Percentiles rank a stretch among this genome's conserved stretches.
These are phyloP conservation scores for Aspergillus eucalypticola DNA, from an alignment of 2,329 filamentous ascomycete genomes.

Conservation along the genomic window DNA sequence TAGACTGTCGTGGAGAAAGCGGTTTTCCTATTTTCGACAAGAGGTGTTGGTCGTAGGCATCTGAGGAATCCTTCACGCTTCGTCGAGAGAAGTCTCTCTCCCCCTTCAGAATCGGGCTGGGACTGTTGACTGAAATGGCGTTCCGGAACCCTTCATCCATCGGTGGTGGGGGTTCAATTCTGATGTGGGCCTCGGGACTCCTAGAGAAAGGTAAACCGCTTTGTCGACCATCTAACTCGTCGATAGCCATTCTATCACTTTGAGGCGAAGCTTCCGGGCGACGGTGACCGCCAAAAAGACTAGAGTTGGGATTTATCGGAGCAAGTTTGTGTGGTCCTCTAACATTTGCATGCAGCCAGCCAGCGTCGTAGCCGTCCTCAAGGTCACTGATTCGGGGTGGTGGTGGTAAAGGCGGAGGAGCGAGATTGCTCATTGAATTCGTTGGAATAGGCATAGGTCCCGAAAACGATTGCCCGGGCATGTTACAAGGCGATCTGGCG, in stretches of 20 bases:
- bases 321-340: slow-evolving; percentile 51
- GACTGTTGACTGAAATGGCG: slow-evolving; percentile 30
- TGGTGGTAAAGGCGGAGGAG: slow-evolving; percentile 66
- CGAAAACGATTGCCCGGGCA: slow-evolving; percentile 44
- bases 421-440: slow-evolving; percentile 47
- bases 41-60: slow-evolving; percentile 64
- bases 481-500: slow-evolving; percentile 41
- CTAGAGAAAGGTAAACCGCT: slow-evolving; percentile 29
- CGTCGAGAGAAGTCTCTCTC: slow-evolving; percentile 60
- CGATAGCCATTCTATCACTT: slow-evolving; percentile 38
- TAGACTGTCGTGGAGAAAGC: slow-evolving; percentile 52
- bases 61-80: slow-evolving; percentile 59
- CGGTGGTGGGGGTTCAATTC: slow-evolving; percentile 36
- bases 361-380: slow-evolving; percentile 59
- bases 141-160: slow-evolving; percentile 37
- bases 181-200: slow-evolving; percentile 38
- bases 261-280: slow-evolving; percentile 36
- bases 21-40: slow-evolving; percentile 64
- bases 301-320: slow-evolving; percentile 52
- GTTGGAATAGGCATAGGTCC: slow-evolving; percentile 66
- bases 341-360: slow-evolving; percentile 64
- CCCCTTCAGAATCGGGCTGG: slow-evolving; percentile 52
- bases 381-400: slow-evolving; percentile 62
- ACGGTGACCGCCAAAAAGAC: slow-evolving; percentile 49
- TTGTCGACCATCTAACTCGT: slow-evolving; percentile 39